Base-by-base conservation (phyloP, 163 green algal species). In the Coccomyxa subellipsoidea region DNA sequence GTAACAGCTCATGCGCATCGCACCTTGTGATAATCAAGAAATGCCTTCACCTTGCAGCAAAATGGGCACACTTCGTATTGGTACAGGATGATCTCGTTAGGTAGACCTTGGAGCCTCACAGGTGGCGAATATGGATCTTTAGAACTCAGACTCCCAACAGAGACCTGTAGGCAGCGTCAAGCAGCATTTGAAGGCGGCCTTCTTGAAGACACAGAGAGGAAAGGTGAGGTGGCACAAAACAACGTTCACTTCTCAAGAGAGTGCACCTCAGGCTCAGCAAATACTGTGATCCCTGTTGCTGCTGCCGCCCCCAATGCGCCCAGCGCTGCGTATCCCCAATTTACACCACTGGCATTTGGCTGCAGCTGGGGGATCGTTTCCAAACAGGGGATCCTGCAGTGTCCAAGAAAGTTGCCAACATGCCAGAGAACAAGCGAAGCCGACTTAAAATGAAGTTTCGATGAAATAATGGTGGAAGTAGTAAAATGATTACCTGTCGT, bases 11-110 rank as follows among this genome's bases (percentile, higher is more conserved):
- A 76, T 25, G 69, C n/a, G 69, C n/a, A n/a, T 18, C n/a, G 21
- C 38, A 96, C 92, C 88, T 96, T 94, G 87, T 98, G 87, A 78
- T 95, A 99, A 85, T 99, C 97, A 40, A 99, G 87, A 70, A 96
- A 94, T 21, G 96, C 95, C 85, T 98, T 98, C 32, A 99, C 94
- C 84, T 99, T 99, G 92, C 94, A 97, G 92, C 97, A 99, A 85
- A 99, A 99, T 9, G 97, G 97, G 88, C 97, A 99, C 0, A 98
- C 94, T 81, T 98, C 96, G 80, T 99, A 99, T 89, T 99, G 96
- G 85, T 98, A 98, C 81, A 92, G 34, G n/a, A 87, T 86, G 23
- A 92, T 73, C 40, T 90, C 84, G 35, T 80, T 84, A 37, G 88
- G 88, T 12, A 92, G 53, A 8, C 85, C 87, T 6, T 36, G 36